Percentiles rank a stretch among this genome's conserved stretches.
phyloP scores from a whole-genome alignment of 345 rosid genomes.

The Turritis glabra region DNA sequence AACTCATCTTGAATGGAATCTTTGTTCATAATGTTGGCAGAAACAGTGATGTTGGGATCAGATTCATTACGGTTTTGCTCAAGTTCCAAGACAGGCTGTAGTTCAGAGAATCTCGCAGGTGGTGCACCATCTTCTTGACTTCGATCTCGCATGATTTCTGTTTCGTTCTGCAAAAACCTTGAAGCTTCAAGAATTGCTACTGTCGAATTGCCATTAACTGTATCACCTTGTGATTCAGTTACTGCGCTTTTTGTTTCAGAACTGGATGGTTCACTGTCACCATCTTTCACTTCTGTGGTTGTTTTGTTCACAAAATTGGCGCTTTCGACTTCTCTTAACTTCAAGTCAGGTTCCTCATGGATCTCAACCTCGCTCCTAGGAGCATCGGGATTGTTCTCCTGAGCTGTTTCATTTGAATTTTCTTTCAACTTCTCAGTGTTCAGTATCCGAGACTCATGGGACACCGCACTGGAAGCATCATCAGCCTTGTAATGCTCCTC shows the following conservation, averaged over 20 bases:
- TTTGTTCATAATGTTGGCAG: conserved; percentile 33
- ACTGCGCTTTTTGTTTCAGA: conserved; percentile 25
- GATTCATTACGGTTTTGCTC: conserved; percentile 36
- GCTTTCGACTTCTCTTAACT: conserved; percentile 39
- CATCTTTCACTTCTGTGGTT: conserved; percentile 40
- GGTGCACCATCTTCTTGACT: conserved; percentile 37
- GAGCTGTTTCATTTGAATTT: conserved; percentile 41
- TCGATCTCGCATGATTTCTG: conserved; percentile 40
- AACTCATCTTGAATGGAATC: conserved; percentile 34
- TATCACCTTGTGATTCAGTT: conserved; percentile 40
- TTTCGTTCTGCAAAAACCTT: conserved; percentile 44
- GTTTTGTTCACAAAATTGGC: conserved; percentile 25
- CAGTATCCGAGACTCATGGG: conserved; percentile 58
- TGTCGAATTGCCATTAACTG: conserved; percentile 29
- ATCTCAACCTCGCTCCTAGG: conserved; percentile 29
- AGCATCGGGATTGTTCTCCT: conserved; percentile 22
- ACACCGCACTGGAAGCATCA: conserved; percentile 97
- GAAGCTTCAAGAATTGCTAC: conserved; percentile 33
- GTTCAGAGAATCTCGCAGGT: conserved; percentile 35
- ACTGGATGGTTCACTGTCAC: conserved; percentile 17
- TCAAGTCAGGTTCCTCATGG: conserved; percentile 35
- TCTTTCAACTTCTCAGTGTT: conserved; percentile 46
- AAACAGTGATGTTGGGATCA: conserved; percentile 32
- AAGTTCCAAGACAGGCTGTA: conserved; percentile 19
- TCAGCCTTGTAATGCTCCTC: conserved; percentile 85